Percentiles rank a stretch among this genome's conserved stretches.
Conservation (phyloP, 2,329 filamentous ascomycete species). For the Fusarium solani-melongenae region DNA sequence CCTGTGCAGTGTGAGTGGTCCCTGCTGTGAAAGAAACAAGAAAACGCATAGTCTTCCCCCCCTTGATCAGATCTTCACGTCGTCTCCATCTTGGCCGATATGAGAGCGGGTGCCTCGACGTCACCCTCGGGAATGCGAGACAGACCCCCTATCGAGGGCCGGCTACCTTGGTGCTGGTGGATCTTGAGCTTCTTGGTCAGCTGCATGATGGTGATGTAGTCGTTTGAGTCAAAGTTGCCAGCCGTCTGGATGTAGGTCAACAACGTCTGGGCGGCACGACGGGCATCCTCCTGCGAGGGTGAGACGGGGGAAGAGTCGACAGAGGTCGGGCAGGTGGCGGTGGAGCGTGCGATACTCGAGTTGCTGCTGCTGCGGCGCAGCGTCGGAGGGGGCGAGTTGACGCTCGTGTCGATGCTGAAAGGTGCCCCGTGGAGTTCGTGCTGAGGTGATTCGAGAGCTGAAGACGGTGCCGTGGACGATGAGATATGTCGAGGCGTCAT, state of each 20-base stretch:
- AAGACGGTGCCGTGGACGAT: conserved; percentile 61
- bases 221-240: conserved; percentile 78
- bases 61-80: conserved; percentile 29
- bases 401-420: conserved; percentile 58
- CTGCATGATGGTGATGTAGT: conserved; percentile 81
- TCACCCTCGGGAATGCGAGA: conserved; percentile 69
- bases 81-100: conserved; percentile 46
- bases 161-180: conserved; percentile 59
- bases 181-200: conserved; percentile 88
- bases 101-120: conserved; percentile 55
- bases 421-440: conserved; percentile 57
- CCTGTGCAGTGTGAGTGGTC: not conserved
- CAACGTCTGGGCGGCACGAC: conserved; percentile 82
- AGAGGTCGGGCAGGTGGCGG: conserved; percentile 36
- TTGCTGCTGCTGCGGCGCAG: conserved; percentile 50
- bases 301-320: conserved; percentile 70
- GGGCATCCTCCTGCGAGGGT: conserved; percentile 86
- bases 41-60: conserved; percentile 8
- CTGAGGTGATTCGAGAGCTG: conserved; percentile 63
- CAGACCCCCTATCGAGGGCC: conserved; percentile 58
- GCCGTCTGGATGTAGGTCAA: conserved; percentile 83
- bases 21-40: conserved; percentile 15
- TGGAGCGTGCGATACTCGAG: conserved; percentile 47
- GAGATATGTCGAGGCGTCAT: conserved; percentile 63
- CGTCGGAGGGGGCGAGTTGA: conserved; percentile 51